Conservation (phyloP, 2,329 filamentous ascomycete genomes). For the Gnomoniopsis smithogilvyi region DNA sequence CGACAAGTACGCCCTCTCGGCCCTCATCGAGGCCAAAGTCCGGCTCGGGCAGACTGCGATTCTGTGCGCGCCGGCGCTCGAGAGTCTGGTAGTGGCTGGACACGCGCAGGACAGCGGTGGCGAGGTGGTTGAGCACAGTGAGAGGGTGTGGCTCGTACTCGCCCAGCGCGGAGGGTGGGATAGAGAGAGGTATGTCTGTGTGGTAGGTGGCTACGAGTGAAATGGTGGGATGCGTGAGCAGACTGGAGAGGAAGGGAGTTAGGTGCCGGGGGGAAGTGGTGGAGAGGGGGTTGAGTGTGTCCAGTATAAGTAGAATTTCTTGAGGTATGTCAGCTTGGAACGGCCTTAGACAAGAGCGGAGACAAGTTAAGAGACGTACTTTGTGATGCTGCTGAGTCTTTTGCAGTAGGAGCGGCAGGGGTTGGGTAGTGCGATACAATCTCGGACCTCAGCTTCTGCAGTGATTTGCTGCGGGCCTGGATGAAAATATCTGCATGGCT, state of each 20-base stretch:
- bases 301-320: constrained; percentile 76
- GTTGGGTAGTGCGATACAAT: constrained; percentile 50
- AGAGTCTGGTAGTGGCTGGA: constrained; percentile 73
- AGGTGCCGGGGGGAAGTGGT: constrained; percentile 53
- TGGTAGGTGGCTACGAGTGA: constrained; percentile 82
- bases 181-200: constrained; percentile 65
- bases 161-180: constrained; percentile 36
- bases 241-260: constrained; percentile 65
- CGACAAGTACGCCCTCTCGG: constrained; percentile 74
- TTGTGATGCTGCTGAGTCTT: constrained; percentile 34
- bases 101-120: constrained; percentile 78
- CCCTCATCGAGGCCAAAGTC: constrained; percentile 76
- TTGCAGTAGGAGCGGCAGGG: constrained; percentile 33
- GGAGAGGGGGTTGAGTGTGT: constrained; percentile 70
- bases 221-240: constrained; percentile 58
- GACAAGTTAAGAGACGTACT: constrained; percentile 35
- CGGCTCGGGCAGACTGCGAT: constrained; percentile 72
- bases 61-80: constrained; percentile 68
- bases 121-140: constrained; percentile 73
- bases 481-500: constrained; percentile 66
- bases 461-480: constrained; percentile 56
- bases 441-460: constrained; percentile 56
- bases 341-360: constrained; percentile 3
- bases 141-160: constrained; percentile 68
- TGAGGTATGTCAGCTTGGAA: constrained; percentile 17